These are phyloP conservation scores for Rheum nobile DNA, from an alignment of 148 eudicot species.

Conservation along the genomic window DNA sequence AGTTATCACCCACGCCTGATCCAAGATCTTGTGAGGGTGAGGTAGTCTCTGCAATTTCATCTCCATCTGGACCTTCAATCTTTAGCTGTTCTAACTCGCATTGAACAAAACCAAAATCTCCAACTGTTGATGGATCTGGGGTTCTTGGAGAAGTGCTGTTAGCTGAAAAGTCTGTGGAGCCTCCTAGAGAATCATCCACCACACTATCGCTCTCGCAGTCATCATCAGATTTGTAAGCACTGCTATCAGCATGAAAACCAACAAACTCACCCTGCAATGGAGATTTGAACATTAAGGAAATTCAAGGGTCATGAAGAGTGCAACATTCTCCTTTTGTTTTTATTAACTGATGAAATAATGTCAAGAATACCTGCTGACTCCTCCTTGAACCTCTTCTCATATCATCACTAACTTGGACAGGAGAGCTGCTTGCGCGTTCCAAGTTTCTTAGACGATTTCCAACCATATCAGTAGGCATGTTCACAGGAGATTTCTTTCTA, in stretches of 20 bases:
- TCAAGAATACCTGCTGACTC: slow-evolving; percentile 30
- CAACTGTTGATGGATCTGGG: slow-evolving; percentile 16
- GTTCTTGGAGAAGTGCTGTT: slow-evolving; percentile 10
- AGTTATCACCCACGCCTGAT: slow-evolving; percentile 15
- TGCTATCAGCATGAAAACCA: slow-evolving; percentile 18
- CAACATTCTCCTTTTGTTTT: background rate
- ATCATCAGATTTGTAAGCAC: slow-evolving; percentile 34
- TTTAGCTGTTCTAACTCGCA: slow-evolving; percentile 1
- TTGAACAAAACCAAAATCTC: background rate
- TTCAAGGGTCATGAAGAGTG: background rate
- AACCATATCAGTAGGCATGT: slow-evolving; percentile 82
- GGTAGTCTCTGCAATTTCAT: slow-evolving; percentile 8
- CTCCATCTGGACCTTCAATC: background rate
- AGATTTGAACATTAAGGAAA: background rate
- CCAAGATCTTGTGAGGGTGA: slow-evolving; percentile 17
- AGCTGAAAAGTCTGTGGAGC: slow-evolving; percentile 19
- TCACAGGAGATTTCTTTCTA: slow-evolving; percentile 19
- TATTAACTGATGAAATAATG: background rate
- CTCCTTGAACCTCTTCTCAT: slow-evolving; percentile 18
- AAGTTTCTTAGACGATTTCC: slow-evolving; percentile 50
- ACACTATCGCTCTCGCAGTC: slow-evolving; percentile 33
- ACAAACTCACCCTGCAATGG: slow-evolving; percentile 29
- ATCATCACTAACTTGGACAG: slow-evolving; percentile 26
- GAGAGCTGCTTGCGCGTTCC: slow-evolving; percentile 42
- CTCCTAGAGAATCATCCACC: slow-evolving; percentile 19